Evolutionary conservation across 345 rosid genomes (phyloP), one percentile per base, ranked within the genome.

Genomic region (Moricandia moricandioides): DNA sequence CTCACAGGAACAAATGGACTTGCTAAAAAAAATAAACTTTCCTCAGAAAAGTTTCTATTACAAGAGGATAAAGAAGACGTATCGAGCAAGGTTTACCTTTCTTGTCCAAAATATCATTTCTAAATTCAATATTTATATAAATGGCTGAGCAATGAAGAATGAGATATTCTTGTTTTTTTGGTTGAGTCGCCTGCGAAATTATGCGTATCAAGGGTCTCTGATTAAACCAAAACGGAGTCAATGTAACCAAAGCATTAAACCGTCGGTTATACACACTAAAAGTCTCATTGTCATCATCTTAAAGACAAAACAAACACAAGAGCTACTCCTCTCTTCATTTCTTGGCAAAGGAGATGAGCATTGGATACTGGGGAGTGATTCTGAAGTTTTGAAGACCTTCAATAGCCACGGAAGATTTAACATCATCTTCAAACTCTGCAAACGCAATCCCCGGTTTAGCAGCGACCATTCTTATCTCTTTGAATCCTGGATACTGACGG

Each of bases 381-480:
- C 88, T 87, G 86, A 96, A 96, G 55, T 89, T 91, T 62, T 92
- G 98, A 77, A 96, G 98, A 69, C 92, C 85, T 78, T 89, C 88
- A 94, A 89, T 86, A 34, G 99, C 92, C 84, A 87, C 83, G 55
- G 88, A 87, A 11, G 97, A 88, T 69, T 95, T 92, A 69, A 77
- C 87, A 12, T 95, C 98, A 34, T 92, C 96, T 80, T 89, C 99
- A 34, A 71, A 92, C 71, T 96, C 99, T 3, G 91, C 93, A 64
- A 92, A 92, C 0, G 99, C 98, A 57, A 96, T 96, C 43, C 98
- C 97, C 7, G 98, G 99, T 71, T 89, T 92, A 12, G 98, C 96
- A 75, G 86, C 89, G 17, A 89, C 79, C 99, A 92, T 96, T 57
- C 98, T 80, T 47, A 89, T 96, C 84, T 96, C 99, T 76, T 80